Percentiles rank a stretch among this genome's conserved stretches.
Evolutionary conservation across 2,329 filamentous ascomycete species (phyloP).

Genomic region (Fusarium camptoceras): DNA sequence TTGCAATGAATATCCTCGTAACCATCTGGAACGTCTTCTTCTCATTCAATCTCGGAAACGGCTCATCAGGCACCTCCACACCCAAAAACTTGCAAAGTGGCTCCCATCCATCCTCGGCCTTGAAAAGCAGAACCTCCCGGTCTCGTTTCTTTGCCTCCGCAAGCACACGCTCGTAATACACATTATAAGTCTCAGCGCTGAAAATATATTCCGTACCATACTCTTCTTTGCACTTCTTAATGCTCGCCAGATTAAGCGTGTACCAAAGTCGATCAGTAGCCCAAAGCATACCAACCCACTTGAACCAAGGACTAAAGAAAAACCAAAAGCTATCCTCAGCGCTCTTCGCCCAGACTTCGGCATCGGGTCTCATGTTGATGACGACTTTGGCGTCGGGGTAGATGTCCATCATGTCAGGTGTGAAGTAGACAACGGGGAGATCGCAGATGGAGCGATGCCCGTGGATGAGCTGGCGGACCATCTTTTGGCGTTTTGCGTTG

Average conservation of each 20-base stretch:
- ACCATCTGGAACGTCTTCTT: constrained; percentile 29
- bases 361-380: constrained; percentile 48
- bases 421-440: constrained; percentile 50
- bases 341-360: constrained; percentile 47
- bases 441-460: constrained; percentile 48
- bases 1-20: constrained; percentile 27
- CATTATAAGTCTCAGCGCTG: constrained; percentile 1
- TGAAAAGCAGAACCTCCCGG: constrained; percentile 44
- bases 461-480: constrained; percentile 49
- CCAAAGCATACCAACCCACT: constrained; percentile 43
- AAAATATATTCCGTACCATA: neutral
- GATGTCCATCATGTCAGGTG: constrained; percentile 54
- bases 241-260: constrained; percentile 30
- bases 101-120: constrained; percentile 56
- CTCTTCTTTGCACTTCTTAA: neutral
- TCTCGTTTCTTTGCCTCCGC: constrained; percentile 48
- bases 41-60: constrained; percentile 40
- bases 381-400: constrained; percentile 52
- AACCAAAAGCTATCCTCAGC: constrained; percentile 45
- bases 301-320: constrained; percentile 46
- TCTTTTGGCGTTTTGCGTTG: constrained; percentile 42
- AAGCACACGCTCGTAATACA: constrained; percentile 43
- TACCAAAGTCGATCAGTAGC: constrained; percentile 48
- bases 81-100: constrained; percentile 55
- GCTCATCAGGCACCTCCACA: constrained; percentile 22